Evolutionary conservation across 23 red algal species (phyloP), one percentile per base, ranked within the genome.

Genomic region (Gracilaria gracilis): DNA sequence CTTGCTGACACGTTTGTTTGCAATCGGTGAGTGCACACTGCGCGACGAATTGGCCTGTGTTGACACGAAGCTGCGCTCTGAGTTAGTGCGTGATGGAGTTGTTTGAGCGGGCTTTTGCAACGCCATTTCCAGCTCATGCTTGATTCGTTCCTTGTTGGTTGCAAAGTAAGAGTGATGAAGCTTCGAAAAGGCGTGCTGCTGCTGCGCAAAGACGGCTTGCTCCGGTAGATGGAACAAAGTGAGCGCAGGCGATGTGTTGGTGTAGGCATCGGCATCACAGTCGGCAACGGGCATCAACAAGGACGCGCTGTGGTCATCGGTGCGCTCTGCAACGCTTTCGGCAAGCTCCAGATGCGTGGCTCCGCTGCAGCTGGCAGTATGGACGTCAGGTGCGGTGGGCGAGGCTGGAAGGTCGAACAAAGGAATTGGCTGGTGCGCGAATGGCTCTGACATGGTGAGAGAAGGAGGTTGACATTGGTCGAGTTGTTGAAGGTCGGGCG

Each of bases 101-200:
- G 20, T 29, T 36, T 5, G 28, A 23, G 21, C 6, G 16, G 67
- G 38, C 67, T 8, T 40, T 23, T 35, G 35, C 34, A 73, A 21
- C 33, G 67, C 67, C 38, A 44, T 44, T 40, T 73, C 67, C 67
- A 73, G 21, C 28, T 73, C 67, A 16, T 44, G 67, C 67, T 73
- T 73, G 15, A 73, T 73, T 73, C 67, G 16, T 8, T 73, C 67
- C 67, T 73, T 73, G 67, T 37, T 44, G 20, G 9, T 73, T 23
- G 33, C 17, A 73, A 73, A 73, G 21, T 36, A 55, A 15, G 9
- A 15, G 17, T 6, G 51, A 55, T 19, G 17, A 19, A 19, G 16
- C 7, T 9, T 55, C 9, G 16, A 55, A 55, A 6, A 55, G 14
- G 51, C 16, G 16, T 9, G 42, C 42, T 46, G 42, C 42, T 46